A percentile compares a stretch with the other conserved stretches of the same genome.
These are phyloP conservation scores for Hypoxylon lenormandii DNA, from an alignment of 495 filamentous ascomycete genomes.

Conservation along the genomic window DNA sequence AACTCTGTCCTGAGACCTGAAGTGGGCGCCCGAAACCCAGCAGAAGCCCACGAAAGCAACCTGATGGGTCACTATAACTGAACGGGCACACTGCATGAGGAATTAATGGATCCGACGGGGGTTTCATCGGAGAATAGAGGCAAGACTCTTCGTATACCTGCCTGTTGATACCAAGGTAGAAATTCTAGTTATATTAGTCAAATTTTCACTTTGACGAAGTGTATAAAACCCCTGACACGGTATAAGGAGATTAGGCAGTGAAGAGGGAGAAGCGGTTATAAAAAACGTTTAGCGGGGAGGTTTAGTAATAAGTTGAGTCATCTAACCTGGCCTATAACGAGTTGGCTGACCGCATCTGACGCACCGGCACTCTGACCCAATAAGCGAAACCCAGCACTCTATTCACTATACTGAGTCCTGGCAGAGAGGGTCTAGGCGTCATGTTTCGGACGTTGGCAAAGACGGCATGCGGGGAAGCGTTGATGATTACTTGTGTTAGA, in stretches of 20 bases:
- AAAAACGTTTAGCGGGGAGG: neutral
- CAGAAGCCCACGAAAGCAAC: neutral
- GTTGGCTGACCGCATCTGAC: constrained; percentile 6
- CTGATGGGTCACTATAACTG: neutral
- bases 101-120: constrained; percentile 23
- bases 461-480: neutral
- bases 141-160: constrained; percentile 13
- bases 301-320: constrained; percentile 14
- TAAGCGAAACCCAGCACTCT: neutral
- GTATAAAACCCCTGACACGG: constrained; percentile 8
- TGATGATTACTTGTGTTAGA: neutral
- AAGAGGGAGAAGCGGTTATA: neutral
- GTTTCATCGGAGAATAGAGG: constrained; percentile 10
- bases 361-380: neutral
- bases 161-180: too few relatives aligned
- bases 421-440: neutral
- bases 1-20: constrained; percentile 2
- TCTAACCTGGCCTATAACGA: neutral
- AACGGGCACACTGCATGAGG: constrained; percentile 25
- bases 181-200: constrained; percentile 1
- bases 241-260: neutral
- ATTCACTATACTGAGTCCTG: neutral
- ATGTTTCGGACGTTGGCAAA: constrained; percentile 7
- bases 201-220: neutral
- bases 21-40: constrained; percentile 29